Evolutionary conservation across 371 early-diverging fungal genomes (phyloP).

Genomic region (Capniomyces stellatus): DNA sequence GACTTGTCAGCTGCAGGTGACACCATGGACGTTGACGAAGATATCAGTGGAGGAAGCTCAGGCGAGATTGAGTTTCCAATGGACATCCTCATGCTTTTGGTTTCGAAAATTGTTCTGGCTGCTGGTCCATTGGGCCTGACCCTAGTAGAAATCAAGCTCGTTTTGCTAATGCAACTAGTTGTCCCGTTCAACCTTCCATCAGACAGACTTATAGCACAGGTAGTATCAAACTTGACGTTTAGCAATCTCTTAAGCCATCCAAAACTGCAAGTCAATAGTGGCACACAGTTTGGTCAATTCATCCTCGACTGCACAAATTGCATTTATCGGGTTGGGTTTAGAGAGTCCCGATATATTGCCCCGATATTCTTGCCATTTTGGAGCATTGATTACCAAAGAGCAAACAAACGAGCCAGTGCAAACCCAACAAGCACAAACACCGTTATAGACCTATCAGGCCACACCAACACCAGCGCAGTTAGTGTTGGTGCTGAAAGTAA

Average conservation of each 20-base stretch:
- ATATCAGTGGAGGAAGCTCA: neutral
- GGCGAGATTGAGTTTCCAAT: no score
- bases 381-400: neutral
- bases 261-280: no score
- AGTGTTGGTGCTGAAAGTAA: neutral
- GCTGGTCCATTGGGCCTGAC: neutral
- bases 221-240: no score
- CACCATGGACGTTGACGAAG: neutral
- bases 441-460: neutral
- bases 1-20: neutral
- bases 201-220: no score
- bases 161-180: no score
- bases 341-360: neutral
- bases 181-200: no score
- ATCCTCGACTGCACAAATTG: neutral
- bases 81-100: neutral
- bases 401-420: no score
- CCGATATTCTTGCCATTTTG: neutral
- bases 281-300: neutral
- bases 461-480: neutral
- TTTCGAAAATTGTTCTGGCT: neutral
- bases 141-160: neutral
- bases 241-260: no score
- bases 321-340: neutral
- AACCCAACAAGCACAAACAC: no score